Evolutionary conservation across 176 grass and related monocot genomes (phyloP).

Genomic region (Carex myosuroides): DNA sequence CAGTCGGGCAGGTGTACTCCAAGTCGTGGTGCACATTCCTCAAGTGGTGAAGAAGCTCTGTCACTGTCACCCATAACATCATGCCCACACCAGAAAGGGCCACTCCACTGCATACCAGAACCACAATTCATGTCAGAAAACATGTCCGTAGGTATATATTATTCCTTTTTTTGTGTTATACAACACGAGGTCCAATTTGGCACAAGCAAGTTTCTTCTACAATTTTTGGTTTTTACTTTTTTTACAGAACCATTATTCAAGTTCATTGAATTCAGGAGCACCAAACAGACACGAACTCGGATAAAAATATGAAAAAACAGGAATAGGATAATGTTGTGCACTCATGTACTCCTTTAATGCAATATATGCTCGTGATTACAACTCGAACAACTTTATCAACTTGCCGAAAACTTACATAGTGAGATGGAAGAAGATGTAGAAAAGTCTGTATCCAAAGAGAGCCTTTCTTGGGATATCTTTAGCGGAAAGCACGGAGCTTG

Average conservation of each 20-base stretch:
- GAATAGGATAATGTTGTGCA: background rate
- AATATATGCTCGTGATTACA: background rate
- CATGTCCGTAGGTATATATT: background rate
- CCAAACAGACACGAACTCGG: background rate
- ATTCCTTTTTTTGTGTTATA: background rate
- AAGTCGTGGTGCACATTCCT: conserved; percentile 39
- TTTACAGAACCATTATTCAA: background rate
- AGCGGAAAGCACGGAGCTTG: conserved; percentile 39
- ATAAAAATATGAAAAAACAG: background rate
- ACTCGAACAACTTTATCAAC: background rate
- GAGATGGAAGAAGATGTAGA: conserved; percentile 47
- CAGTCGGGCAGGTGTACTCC: conserved; percentile 27
- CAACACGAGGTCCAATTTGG: background rate
- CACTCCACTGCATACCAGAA: conserved; percentile 17
- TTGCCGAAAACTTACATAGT: conserved; percentile 31
- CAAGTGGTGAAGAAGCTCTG: conserved; percentile 31
- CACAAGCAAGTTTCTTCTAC: background rate
- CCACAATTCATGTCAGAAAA: background rate
- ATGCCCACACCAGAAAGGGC: conserved; percentile 24
- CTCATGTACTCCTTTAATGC: background rate
- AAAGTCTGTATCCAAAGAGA: conserved; percentile 29
- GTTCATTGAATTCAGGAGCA: background rate
- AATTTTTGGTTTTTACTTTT: background rate
- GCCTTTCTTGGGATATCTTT: conserved; percentile 31
- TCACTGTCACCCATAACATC: conserved; percentile 38